These are phyloP conservation scores for Sesbania bispinosa DNA, from an alignment of 306 rosid genomes.

Conservation along the genomic window DNA sequence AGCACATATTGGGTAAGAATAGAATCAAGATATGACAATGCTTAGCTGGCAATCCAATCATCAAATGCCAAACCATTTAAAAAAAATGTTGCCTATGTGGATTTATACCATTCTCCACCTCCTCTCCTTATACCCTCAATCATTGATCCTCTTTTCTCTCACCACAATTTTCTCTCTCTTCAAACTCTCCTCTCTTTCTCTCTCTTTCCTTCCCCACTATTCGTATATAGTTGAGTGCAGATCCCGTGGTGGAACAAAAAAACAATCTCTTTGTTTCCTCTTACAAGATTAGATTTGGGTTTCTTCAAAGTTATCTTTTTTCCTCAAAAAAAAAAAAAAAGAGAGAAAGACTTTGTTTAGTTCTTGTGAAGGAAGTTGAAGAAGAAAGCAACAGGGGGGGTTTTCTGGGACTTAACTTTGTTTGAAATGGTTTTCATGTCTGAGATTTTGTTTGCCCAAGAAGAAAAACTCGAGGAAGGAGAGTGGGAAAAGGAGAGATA, in stretches of 20 bases:
- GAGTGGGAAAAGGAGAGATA: slow-evolving; percentile 91
- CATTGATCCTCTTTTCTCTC: slow-evolving; percentile 49
- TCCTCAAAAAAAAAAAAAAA: neutral
- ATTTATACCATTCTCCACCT: too few species aligned
- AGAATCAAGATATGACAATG: slow-evolving; percentile 33
- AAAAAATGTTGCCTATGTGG: slow-evolving; percentile 48
- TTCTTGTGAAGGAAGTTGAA: slow-evolving; percentile 4
- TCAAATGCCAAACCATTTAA: slow-evolving; percentile 51
- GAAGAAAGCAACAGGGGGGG: slow-evolving; percentile 17
- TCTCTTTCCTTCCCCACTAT: slow-evolving; percentile 21
- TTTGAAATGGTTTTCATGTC: slow-evolving; percentile 77
- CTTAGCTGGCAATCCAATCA: slow-evolving; percentile 70
- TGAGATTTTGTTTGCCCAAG: slow-evolving; percentile 46
- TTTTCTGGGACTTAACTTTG: slow-evolving; percentile 18
- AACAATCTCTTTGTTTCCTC: slow-evolving; percentile 36
- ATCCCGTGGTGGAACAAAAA: slow-evolving; percentile 28
- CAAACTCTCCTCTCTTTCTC: slow-evolving; percentile 14
- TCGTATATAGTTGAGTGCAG: slow-evolving; percentile 32
- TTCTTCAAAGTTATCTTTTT: slow-evolving; percentile 33
- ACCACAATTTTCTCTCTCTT: slow-evolving; percentile 22
- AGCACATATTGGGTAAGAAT: slow-evolving; percentile 48
- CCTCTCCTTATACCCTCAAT: slow-evolving; percentile 68
- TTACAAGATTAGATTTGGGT: slow-evolving; percentile 37
- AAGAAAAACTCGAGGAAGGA: slow-evolving; percentile 74
- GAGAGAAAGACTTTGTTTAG: neutral